Conservation (phyloP, 1,284 basidiomycete species). For the Ganoderma lucidum region DNA sequence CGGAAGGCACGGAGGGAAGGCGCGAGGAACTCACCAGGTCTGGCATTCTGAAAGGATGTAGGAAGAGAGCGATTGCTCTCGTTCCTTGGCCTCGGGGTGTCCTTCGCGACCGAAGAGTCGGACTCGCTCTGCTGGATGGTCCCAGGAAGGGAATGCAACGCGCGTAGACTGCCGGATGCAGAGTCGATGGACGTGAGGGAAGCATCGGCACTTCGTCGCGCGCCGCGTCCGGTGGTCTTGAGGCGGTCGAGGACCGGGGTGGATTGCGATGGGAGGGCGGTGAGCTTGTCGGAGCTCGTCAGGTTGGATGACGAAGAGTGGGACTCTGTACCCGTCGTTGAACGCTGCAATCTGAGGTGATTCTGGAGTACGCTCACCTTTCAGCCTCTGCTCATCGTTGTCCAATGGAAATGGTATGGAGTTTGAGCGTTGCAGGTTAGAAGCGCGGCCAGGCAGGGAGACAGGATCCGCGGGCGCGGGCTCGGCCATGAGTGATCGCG, state of each 20-base stretch:
- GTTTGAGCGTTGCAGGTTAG: conserved; percentile 22
- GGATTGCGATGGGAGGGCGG: conserved; percentile 46
- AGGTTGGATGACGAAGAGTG: conserved; percentile 43
- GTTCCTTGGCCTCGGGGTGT: conserved; percentile 47
- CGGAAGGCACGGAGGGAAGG: neutral
- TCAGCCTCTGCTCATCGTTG: conserved; percentile 12
- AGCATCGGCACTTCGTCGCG: conserved; percentile 37
- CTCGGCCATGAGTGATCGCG: conserved; percentile 14
- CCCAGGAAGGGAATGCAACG: conserved; percentile 29
- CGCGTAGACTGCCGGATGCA: conserved; percentile 31
- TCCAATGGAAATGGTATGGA: conserved; percentile 30
- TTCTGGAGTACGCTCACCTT: conserved; percentile 14
- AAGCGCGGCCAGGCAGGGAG: conserved; percentile 1
- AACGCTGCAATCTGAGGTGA: neutral
- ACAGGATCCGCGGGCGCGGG: neutral
- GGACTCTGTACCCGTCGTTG: conserved; percentile 29
- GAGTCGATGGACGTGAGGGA: conserved; percentile 41
- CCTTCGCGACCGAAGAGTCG: conserved; percentile 42
- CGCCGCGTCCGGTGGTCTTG: conserved; percentile 32
- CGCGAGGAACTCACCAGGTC: conserved; percentile 36
- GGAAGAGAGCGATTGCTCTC: conserved; percentile 49
- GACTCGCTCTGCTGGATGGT: conserved; percentile 36
- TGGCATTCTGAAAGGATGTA: conserved; percentile 41
- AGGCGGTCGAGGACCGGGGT: conserved; percentile 41
- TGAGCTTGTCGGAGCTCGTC: conserved; percentile 49